A percentile compares a stretch with the other conserved stretches of the same genome.
phyloP scores from a whole-genome alignment of 345 rosid genomes.

The Leavenworthia alabamica region DNA sequence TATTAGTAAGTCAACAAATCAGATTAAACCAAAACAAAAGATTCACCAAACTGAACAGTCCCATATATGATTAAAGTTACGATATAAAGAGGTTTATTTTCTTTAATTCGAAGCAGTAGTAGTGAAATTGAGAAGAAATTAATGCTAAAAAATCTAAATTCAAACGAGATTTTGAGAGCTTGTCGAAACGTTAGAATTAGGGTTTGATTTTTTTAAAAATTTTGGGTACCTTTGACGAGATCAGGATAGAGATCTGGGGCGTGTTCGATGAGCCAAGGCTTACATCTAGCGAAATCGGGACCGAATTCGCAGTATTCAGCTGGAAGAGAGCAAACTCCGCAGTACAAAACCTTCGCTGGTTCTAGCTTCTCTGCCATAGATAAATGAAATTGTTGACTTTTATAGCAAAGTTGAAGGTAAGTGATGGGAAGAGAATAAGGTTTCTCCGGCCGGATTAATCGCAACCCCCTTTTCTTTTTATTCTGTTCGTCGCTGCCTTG shows the following conservation, averaged over 20 bases:
- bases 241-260: slow-evolving; percentile 83
- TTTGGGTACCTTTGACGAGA: slow-evolving; percentile 58
- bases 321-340: slow-evolving; percentile 71
- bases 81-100: neutral
- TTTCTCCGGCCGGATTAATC: slow-evolving; percentile 8
- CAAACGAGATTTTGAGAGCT: neutral
- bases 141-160: neutral
- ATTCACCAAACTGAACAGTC: neutral
- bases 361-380: slow-evolving; percentile 66
- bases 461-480: neutral
- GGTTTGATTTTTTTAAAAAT: slow-evolving; percentile 1
- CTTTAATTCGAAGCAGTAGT: neutral
- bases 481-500: slow-evolving; percentile 6
- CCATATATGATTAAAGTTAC: neutral
- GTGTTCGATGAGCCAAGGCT: slow-evolving; percentile 83
- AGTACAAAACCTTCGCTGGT: slow-evolving; percentile 66
- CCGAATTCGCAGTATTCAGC: slow-evolving; percentile 96
- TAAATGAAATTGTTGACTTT: neutral
- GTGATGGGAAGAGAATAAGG: neutral
- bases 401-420: neutral
- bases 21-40: neutral
- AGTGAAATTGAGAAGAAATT: neutral
- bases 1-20: neutral
- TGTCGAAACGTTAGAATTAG: neutral
- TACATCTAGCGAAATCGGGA: slow-evolving; percentile 84